Conservation (phyloP, 768 basidiomycete species). For the Mycena capillaripes region DNA sequence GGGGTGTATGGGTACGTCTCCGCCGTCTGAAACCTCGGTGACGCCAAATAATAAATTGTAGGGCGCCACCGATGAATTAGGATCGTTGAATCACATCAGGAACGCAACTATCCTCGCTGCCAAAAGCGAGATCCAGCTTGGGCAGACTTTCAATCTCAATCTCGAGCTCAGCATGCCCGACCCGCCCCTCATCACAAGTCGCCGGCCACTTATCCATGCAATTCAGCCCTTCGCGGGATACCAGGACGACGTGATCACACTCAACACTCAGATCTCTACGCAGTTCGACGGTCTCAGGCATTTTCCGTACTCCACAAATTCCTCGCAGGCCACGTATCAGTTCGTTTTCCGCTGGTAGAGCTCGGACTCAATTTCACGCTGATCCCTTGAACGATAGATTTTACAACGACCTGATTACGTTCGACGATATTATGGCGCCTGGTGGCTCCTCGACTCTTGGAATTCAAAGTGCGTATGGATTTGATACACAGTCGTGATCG, state of each 20-base stretch:
- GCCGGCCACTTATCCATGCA: conserved; percentile 11
- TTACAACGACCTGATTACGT: conserved; percentile 30
- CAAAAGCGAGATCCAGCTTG: conserved; percentile 20
- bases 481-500: not conserved
- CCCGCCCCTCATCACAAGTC: conserved; percentile 12
- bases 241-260: conserved; percentile 28
- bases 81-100: conserved; percentile 31
- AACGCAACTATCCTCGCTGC: conserved; percentile 24
- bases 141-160: conserved; percentile 20
- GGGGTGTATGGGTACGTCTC: conserved; percentile 31
- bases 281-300: conserved; percentile 31
- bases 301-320: conserved; percentile 27
- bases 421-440: conserved; percentile 19
- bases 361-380: no score
- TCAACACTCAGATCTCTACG: conserved; percentile 32
- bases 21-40: no score
- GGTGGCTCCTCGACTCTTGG: conserved; percentile 20
- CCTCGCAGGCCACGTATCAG: conserved; percentile 10
- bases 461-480: conserved; percentile 26
- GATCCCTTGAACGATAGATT: no score
- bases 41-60: no score
- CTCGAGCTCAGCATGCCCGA: conserved; percentile 24
- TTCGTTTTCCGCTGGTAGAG: no score
- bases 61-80: conserved; percentile 30
- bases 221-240: conserved; percentile 18